Conservation (phyloP, 305 asterid genomes). For the Fraxinus angustifolia region DNA sequence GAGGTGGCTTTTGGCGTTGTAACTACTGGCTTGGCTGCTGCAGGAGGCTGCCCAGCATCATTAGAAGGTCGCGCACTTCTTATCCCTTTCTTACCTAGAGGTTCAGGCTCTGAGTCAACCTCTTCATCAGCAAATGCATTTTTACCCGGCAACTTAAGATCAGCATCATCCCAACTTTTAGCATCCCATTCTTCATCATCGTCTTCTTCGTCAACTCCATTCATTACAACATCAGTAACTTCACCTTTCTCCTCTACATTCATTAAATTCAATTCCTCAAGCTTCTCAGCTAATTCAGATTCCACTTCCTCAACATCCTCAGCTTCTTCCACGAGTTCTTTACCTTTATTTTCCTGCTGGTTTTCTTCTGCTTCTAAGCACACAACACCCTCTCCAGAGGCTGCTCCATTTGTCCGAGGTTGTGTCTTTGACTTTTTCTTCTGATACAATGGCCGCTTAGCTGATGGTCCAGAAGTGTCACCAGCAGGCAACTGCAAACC, state of each 20-base stretch:
- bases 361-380: conserved; percentile 35
- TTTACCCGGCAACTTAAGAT: conserved; percentile 79
- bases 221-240: conserved; percentile 29
- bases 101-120: conserved; percentile 73
- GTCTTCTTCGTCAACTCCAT: conserved; percentile 55
- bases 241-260: conserved; percentile 45
- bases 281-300: conserved; percentile 48
- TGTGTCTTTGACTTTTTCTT: conserved; percentile 74
- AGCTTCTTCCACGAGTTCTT: conserved; percentile 39
- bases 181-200: conserved; percentile 98
- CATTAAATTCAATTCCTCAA: conserved; percentile 45
- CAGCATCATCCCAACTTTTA: conserved; percentile 96
- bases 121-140: conserved; percentile 91
- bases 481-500: conserved; percentile 41
- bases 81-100: conserved; percentile 48
- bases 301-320: conserved; percentile 54
- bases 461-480: conserved; percentile 48
- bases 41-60: conserved; percentile 39
- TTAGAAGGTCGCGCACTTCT: conserved; percentile 37
- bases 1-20: conserved; percentile 28
- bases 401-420: conserved; percentile 62
- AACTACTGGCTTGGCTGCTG: conserved; percentile 33
- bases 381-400: conserved; percentile 43
- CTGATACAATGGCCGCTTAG: conserved; percentile 70
- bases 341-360: conserved; percentile 39